A percentile compares a stretch with the other conserved stretches of the same genome.
These are phyloP conservation scores for Westerdykella ornata DNA, from an alignment of 2,329 filamentous ascomycete genomes.

Conservation along the genomic window DNA sequence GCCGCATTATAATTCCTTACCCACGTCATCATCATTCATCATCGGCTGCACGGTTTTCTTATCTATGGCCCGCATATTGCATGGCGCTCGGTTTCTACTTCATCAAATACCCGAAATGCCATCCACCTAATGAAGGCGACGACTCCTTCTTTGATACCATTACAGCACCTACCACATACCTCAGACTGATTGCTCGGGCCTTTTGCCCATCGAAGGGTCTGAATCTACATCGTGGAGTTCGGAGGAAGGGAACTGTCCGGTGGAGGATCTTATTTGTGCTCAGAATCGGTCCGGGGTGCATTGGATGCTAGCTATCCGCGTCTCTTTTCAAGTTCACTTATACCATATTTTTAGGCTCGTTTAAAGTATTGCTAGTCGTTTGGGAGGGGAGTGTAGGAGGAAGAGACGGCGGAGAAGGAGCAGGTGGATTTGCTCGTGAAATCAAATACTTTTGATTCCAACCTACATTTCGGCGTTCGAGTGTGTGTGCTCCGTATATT, in stretches of 20 bases:
- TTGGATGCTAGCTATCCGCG: neutral
- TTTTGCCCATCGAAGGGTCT: constrained; percentile 8
- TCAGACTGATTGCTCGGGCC: constrained; percentile 20
- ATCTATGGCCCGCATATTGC: constrained; percentile 38
- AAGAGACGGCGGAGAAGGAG: too few relatives aligned
- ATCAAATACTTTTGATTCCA: too few relatives aligned
- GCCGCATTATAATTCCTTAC: constrained; percentile 16
- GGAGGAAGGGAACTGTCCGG: constrained; percentile 3
- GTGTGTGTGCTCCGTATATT: too few relatives aligned
- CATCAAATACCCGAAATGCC: constrained; percentile 27
- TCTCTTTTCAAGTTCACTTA: constrained; percentile 13
- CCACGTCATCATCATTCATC: constrained; percentile 24
- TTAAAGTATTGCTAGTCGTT: constrained; percentile 2
- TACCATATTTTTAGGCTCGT: constrained; percentile 24
- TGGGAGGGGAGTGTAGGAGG: too few relatives aligned
- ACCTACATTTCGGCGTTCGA: too few relatives aligned
- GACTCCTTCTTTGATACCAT: constrained; percentile 29
- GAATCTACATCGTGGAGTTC: constrained; percentile 24
- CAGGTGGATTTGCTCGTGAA: too few relatives aligned
- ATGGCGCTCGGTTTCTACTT: constrained; percentile 31
- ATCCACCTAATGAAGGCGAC: constrained; percentile 36
- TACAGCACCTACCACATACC: constrained; percentile 7
- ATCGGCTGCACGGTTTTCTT: constrained; percentile 19
- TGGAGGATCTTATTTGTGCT: neutral
- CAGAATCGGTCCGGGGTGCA: constrained; percentile 2